Conservation (phyloP, 2,329 filamentous ascomycete genomes). For the Diaporthe sp. region DNA sequence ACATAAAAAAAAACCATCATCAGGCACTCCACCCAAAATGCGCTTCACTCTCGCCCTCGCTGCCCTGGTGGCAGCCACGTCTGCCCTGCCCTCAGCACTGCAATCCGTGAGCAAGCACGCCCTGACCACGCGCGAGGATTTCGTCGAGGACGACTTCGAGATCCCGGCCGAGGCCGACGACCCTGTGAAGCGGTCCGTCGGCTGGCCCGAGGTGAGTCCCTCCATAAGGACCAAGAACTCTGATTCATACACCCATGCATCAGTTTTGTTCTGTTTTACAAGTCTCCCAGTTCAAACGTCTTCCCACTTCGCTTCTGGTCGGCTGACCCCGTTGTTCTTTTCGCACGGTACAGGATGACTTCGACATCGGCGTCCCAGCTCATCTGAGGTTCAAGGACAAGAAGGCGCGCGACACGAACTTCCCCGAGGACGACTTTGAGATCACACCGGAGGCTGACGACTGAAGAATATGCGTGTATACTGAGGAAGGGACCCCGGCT, state of each 20-base stretch:
- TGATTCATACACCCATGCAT: not conserved
- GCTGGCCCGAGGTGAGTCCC: slow-evolving; percentile 1
- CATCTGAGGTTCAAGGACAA: not conserved
- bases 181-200: not conserved
- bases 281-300: not conserved
- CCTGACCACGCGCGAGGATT: not conserved
- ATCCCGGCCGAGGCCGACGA: not conserved
- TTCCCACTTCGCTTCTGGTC: not conserved
- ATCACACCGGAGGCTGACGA: not conserved
- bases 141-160: slow-evolving; percentile 12
- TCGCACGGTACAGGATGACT: not conserved
- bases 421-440: slow-evolving; percentile 7
- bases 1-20: not conserved
- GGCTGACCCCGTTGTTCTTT: not conserved
- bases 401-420: not conserved
- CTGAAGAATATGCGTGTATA: not conserved
- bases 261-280: not conserved
- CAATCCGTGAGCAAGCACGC: not conserved
- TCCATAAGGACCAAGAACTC: not conserved
- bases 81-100: not conserved
- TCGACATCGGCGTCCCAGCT: slow-evolving; percentile 7
- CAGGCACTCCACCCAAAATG: not conserved
- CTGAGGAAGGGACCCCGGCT: not conserved
- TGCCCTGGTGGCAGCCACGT: slow-evolving; percentile 7
- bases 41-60: not conserved